phyloP scores from a whole-genome alignment of 2,329 filamentous ascomycete genomes.

The Trichoderma sp. region DNA sequence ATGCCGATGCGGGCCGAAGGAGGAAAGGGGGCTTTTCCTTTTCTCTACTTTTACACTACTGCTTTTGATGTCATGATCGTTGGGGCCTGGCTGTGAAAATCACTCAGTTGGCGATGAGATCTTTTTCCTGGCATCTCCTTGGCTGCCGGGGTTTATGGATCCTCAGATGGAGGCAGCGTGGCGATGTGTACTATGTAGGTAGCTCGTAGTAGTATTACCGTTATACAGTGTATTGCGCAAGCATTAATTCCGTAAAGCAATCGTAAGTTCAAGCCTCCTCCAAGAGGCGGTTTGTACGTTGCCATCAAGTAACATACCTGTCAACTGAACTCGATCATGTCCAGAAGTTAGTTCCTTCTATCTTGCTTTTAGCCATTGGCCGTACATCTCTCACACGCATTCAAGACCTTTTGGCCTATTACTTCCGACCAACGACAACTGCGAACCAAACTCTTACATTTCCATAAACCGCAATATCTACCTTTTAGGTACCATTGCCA shows the following conservation, averaged over 20 bases:
- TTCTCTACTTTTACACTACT: not conserved
- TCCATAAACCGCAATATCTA: not conserved
- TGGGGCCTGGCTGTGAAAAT: not conserved
- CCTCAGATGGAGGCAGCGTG: not conserved
- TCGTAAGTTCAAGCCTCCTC: not conserved
- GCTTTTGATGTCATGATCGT: not conserved
- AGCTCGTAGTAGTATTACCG: not conserved
- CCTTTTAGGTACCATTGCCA: not conserved
- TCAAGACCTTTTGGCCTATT: not conserved
- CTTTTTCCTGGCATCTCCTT: not conserved
- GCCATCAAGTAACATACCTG: not conserved
- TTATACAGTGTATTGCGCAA: not conserved
- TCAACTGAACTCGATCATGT: not conserved
- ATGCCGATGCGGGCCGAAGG: constrained; percentile 3
- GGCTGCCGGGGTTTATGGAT: not conserved
- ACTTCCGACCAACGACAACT: not conserved
- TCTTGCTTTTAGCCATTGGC: too few relatives aligned
- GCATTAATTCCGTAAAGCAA: not conserved
- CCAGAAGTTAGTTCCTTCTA: too few relatives aligned
- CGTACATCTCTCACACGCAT: too few relatives aligned
- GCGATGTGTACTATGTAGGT: too few relatives aligned
- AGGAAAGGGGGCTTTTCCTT: not conserved
- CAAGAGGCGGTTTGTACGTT: too few relatives aligned
- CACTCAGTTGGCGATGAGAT: not conserved
- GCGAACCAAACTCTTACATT: not conserved